phyloP scores from a whole-genome alignment of 192 early-diverging fungal species.

The Phlyctochytrium bullatum region DNA sequence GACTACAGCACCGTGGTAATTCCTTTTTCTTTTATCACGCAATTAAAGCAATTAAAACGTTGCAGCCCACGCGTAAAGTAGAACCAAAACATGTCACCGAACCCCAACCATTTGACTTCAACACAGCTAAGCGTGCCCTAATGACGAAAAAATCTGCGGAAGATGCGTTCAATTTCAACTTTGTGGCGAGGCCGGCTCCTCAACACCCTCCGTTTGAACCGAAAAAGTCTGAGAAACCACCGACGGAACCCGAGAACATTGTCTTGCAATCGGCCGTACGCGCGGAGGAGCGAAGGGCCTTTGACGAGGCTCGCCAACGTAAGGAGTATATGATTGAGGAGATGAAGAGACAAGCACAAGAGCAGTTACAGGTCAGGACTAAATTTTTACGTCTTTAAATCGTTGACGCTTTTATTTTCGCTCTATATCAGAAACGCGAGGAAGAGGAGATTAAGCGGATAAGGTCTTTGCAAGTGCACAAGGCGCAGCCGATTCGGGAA shows the following conservation, averaged over 20 bases:
- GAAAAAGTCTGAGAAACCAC: conserved; percentile 45
- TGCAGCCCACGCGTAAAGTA: conserved; percentile 39
- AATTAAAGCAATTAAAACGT: not conserved
- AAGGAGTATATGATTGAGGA: conserved; percentile 56
- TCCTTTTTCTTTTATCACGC: not conserved
- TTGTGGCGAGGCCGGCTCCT: conserved; percentile 62
- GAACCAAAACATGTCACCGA: conserved; percentile 35
- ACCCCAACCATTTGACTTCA: conserved; percentile 62
- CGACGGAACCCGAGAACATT: conserved; percentile 50
- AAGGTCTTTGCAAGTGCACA: conserved; percentile 54
- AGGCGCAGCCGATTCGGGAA: conserved; percentile 60
- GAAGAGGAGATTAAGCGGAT: conserved; percentile 53
- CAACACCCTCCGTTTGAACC: conserved; percentile 60
- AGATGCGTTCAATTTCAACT: conserved; percentile 28
- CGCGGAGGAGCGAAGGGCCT: conserved; percentile 63
- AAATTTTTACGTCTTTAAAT: not conserved
- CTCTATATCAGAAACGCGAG: conserved; percentile 42
- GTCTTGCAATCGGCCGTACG: conserved; percentile 56
- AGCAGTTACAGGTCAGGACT: conserved; percentile 46
- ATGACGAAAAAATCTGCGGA: conserved; percentile 39
- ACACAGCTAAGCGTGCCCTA: conserved; percentile 51
- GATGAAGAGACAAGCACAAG: conserved; percentile 44
- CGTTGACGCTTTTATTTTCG: not conserved
- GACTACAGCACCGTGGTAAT: conserved; percentile 12
- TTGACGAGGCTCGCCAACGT: conserved; percentile 54